phyloP scores from a whole-genome alignment of 495 filamentous ascomycete genomes.

The Talaromyces stipitatus region DNA sequence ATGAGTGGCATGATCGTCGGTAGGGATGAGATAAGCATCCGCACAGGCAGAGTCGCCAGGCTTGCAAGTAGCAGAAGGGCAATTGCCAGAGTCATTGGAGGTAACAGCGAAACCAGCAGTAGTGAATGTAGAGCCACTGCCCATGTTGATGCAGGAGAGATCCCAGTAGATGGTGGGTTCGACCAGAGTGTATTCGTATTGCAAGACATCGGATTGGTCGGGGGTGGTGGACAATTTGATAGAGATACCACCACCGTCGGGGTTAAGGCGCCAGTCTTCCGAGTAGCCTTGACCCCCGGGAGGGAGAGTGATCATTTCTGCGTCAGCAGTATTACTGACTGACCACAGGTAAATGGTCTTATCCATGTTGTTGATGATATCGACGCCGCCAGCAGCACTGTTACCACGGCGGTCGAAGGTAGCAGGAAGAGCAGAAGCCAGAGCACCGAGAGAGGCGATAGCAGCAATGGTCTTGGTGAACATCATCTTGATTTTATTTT shows the following conservation, averaged over 20 bases:
- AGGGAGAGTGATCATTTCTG: slow-evolving; percentile 28
- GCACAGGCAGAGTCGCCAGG: slow-evolving; percentile 31
- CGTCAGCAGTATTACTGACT: slow-evolving; percentile 22
- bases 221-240: slow-evolving; percentile 36
- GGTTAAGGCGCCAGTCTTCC: slow-evolving; percentile 29
- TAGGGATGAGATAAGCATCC: slow-evolving; percentile 37
- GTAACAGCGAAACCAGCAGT: slow-evolving; percentile 33
- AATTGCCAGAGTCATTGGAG: slow-evolving; percentile 20
- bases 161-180: slow-evolving; percentile 36
- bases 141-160: slow-evolving; percentile 39
- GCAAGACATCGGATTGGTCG: slow-evolving; percentile 29
- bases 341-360: slow-evolving; percentile 36
- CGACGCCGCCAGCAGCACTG: slow-evolving; percentile 22
- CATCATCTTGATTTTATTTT: slow-evolving; percentile 16
- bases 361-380: slow-evolving; percentile 32
- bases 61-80: slow-evolving; percentile 32
- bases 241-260: slow-evolving; percentile 38
- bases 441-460: slow-evolving; percentile 27
- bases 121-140: slow-evolving; percentile 28
- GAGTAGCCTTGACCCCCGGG: slow-evolving; percentile 24
- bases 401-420: slow-evolving; percentile 20
- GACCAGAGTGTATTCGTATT: slow-evolving; percentile 39
- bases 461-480: slow-evolving; percentile 37
- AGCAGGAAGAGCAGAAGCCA: slow-evolving; percentile 29
- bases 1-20: slow-evolving; percentile 40